These are phyloP conservation scores for Trichosanthes truncata DNA, from an alignment of 306 rosid genomes.

Conservation along the genomic window DNA sequence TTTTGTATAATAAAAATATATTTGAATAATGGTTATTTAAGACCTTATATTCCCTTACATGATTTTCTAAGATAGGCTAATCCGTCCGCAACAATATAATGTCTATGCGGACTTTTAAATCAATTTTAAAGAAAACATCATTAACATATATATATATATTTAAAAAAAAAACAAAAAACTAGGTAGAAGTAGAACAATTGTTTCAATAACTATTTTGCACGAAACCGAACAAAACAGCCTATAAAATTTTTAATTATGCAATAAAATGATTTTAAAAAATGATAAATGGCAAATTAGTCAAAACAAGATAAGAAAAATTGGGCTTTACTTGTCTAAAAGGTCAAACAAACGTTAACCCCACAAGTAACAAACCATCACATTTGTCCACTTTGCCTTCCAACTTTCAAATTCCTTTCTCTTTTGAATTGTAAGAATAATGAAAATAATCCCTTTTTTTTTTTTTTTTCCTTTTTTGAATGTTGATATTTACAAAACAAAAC, in stretches of 20 bases:
- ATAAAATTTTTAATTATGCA: background rate
- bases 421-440: background rate
- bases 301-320: background rate
- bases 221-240: background rate
- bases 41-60: background rate
- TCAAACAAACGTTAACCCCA: slow-evolving; percentile 6
- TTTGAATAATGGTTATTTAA: background rate
- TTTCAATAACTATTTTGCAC: background rate
- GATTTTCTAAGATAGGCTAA: background rate
- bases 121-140: too few relatives aligned
- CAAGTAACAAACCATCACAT: background rate
- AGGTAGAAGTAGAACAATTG: background rate
- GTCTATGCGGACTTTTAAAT: too few relatives aligned
- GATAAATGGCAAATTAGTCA: background rate
- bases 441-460: background rate
- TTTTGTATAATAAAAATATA: background rate
- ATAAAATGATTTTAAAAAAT: background rate
- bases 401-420: background rate
- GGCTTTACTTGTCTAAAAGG: background rate
- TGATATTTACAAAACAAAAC: background rate
- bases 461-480: background rate
- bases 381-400: background rate
- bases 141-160: too few relatives aligned
- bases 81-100: too few relatives aligned
- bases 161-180: too few relatives aligned